Evolutionary conservation across 2,329 filamentous ascomycete genomes (phyloP).

Genomic region (Fusarium chuoi): DNA sequence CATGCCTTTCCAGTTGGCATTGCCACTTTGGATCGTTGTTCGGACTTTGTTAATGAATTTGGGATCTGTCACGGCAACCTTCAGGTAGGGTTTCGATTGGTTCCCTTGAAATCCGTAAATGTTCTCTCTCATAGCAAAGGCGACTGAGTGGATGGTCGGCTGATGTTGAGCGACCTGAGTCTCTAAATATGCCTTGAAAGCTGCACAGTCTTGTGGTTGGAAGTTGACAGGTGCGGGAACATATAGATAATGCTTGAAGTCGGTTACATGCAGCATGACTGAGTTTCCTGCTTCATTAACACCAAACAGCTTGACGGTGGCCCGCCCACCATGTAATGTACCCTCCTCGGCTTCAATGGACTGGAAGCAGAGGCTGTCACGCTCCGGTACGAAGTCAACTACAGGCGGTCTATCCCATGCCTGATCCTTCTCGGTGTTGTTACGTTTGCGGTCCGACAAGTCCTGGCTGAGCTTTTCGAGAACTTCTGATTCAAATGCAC

Average conservation of each 20-base stretch:
- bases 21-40: constrained; percentile 76
- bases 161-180: constrained; percentile 78
- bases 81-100: constrained; percentile 88
- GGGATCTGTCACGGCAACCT: constrained; percentile 91
- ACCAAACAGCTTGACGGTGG: constrained; percentile 91
- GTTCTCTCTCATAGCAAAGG: constrained; percentile 86
- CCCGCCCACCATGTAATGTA: constrained; percentile 76
- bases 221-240: constrained; percentile 89
- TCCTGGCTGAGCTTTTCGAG: constrained; percentile 97
- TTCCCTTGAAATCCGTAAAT: constrained; percentile 96
- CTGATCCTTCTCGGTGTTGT: constrained; percentile 92
- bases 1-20: constrained; percentile 89
- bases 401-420: constrained; percentile 78
- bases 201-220: constrained; percentile 77
- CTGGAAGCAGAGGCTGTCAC: constrained; percentile 85
- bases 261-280: constrained; percentile 92
- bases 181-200: constrained; percentile 85
- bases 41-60: constrained; percentile 84
- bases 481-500: constrained; percentile 91
- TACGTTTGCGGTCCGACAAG: constrained; percentile 84
- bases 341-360: constrained; percentile 97
- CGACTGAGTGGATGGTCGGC: constrained; percentile 80
- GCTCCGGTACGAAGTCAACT: constrained; percentile 63
- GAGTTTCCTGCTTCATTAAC: constrained; percentile 88
- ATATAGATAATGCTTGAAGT: constrained; percentile 96